A percentile compares a stretch with the other conserved stretches of the same genome.
These are phyloP conservation scores for Helianthus annuus DNA, from an alignment of 129 eudicot species.

Conservation along the genomic window HanXRQr2.0-SUNRISE NC_035433.2:62801501-62802000, in stretches of 20 bases:
- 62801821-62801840: constrained; percentile 1
- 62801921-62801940: not conserved
- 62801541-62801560: constrained; percentile 10
- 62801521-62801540: not conserved
- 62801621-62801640: constrained; percentile 32
- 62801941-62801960: not conserved
- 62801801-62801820: constrained; percentile 29
- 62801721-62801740: constrained; percentile 22
- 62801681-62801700: constrained; percentile 44
- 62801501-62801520: not conserved
- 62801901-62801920: constrained; percentile 8
- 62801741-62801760: constrained; percentile 23
- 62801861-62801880: constrained; percentile 16
- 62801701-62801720: constrained; percentile 35
- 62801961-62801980: too few species aligned
- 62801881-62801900: not conserved
- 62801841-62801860: not conserved
- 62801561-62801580: constrained; percentile 16
- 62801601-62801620: constrained; percentile 33
- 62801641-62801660: constrained; percentile 28
- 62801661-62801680: constrained; percentile 37
- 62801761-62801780: constrained; percentile 27
- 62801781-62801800: constrained; percentile 33
- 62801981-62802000: too few species aligned
- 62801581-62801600: constrained; percentile 37